Evolutionary conservation across 106 monocot species (phyloP).

Genomic region (Dioscorea dumetorum): DNA sequence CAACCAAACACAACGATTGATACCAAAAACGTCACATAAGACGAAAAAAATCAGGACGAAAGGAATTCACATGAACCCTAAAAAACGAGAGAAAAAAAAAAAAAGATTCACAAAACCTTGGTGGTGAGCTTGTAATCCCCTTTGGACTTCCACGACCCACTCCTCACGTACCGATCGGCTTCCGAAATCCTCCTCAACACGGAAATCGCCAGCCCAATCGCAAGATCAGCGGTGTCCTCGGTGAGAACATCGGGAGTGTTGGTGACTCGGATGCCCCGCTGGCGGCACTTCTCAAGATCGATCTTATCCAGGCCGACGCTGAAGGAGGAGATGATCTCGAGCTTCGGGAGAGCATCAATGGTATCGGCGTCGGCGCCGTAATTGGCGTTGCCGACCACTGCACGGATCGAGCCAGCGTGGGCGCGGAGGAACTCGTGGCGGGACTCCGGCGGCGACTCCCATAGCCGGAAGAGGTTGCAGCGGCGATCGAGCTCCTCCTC

Average conservation of each 20-base stretch:
- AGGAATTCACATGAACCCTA: no score
- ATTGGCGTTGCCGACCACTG: slow-evolving; percentile 32
- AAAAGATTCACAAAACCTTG: slow-evolving; percentile 14
- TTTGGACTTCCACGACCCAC: slow-evolving; percentile 32
- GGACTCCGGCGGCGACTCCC: slow-evolving; percentile 19
- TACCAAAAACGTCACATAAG: no score
- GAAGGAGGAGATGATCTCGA: slow-evolving; percentile 39
- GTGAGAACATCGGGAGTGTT: slow-evolving; percentile 52
- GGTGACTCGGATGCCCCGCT: slow-evolving; percentile 39
- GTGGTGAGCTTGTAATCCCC: slow-evolving; percentile 29
- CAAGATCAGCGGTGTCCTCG: slow-evolving; percentile 46
- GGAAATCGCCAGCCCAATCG: slow-evolving; percentile 38
- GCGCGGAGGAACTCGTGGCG: slow-evolving; percentile 23
- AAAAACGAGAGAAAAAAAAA: neutral
- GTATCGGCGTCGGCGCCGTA: slow-evolving; percentile 37
- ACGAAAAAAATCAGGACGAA: no score
- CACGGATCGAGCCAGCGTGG: slow-evolving; percentile 29
- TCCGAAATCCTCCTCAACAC: slow-evolving; percentile 22
- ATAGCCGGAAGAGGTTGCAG: slow-evolving; percentile 43
- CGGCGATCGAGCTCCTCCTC: slow-evolving; percentile 40
- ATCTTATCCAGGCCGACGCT: slow-evolving; percentile 45
- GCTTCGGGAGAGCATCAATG: slow-evolving; percentile 32
- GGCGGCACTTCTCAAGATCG: slow-evolving; percentile 36
- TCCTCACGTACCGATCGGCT: slow-evolving; percentile 37
- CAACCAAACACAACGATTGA: no score